phyloP scores from a whole-genome alignment of 805 yeast genomes.

The Saturnispora halmiae region DNA sequence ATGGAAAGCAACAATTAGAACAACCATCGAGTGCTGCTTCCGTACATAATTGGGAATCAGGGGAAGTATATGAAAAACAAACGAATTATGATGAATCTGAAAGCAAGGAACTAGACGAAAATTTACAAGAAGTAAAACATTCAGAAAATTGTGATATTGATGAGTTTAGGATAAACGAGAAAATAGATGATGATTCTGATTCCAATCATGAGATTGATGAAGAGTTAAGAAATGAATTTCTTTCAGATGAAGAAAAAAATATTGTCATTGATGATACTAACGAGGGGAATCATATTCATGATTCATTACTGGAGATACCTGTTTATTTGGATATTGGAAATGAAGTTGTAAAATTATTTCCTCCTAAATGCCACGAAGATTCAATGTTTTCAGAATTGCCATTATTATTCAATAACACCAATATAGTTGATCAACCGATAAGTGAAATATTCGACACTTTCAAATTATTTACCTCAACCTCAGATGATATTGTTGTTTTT shows the following conservation, averaged over 20 bases:
- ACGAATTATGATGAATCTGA: slow-evolving; percentile 1
- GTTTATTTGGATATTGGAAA: slow-evolving; percentile 24
- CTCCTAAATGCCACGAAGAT: slow-evolving; percentile 19
- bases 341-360: slow-evolving; percentile 21
- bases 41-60: no score
- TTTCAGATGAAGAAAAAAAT: neutral
- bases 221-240: neutral
- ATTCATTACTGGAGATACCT: slow-evolving; percentile 13
- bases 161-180: no score
- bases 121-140: no score
- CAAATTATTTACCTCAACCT: neutral
- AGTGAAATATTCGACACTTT: slow-evolving; percentile 13
- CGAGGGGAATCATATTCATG: neutral
- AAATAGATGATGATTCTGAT: neutral
- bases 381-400: slow-evolving; percentile 19
- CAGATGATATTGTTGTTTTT: slow-evolving; percentile 8
- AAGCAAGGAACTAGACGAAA: no score
- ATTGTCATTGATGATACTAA: neutral
- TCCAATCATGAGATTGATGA: neutral
- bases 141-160: no score
- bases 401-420: slow-evolving; percentile 15
- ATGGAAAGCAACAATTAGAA: no score
- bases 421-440: slow-evolving; percentile 11
- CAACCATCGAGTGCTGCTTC: no score
- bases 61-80: no score